A percentile compares a stretch with the other conserved stretches of the same genome.
These are phyloP conservation scores for Botrytis hyacinthi DNA, from an alignment of 2,329 filamentous ascomycete genomes.

Conservation along the genomic window DNA sequence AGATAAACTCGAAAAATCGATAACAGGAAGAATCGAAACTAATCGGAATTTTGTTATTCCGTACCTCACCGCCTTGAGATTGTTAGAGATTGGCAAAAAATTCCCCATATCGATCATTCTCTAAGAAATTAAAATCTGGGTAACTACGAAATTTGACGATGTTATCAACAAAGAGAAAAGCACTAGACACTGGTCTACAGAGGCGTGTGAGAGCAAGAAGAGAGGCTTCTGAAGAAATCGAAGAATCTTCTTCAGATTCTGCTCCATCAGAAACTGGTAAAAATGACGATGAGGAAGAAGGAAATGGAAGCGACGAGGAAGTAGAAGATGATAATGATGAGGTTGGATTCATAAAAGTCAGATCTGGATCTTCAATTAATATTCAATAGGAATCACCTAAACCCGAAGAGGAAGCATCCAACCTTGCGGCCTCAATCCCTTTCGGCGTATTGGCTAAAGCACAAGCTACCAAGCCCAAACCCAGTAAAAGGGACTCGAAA, in stretches of 20 bases:
- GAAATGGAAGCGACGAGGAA: slow-evolving; percentile 39
- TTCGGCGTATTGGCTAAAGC: slow-evolving; percentile 90
- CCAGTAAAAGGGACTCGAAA: slow-evolving; percentile 37
- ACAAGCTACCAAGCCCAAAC: slow-evolving; percentile 60
- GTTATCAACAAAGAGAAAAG: slow-evolving; percentile 37
- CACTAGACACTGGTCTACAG: slow-evolving; percentile 29
- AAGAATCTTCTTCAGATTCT: slow-evolving; percentile 36
- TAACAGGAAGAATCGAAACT: not conserved
- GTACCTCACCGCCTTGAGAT: not conserved
- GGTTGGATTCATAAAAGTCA: slow-evolving; percentile 18
- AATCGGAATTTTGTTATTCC: slow-evolving; percentile 14
- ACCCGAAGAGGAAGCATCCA: slow-evolving; percentile 23
- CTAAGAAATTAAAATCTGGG: not conserved
- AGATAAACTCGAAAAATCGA: slow-evolving; percentile 4
- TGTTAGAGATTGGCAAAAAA: not conserved
- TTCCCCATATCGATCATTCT: not conserved
- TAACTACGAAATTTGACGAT: slow-evolving; percentile 23
- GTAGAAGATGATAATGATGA: slow-evolving; percentile 34
- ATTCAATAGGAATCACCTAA: slow-evolving; percentile 28
- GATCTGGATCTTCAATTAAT: not conserved
- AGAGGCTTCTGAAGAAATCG: slow-evolving; percentile 35
- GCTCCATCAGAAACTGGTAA: slow-evolving; percentile 40
- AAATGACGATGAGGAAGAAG: slow-evolving; percentile 40
- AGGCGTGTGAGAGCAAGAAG: slow-evolving; percentile 37
- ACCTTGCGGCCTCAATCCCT: slow-evolving; percentile 60